Base-by-base conservation (phyloP, 768 basidiomycete species). In the Leccinum imitatum region DNA sequence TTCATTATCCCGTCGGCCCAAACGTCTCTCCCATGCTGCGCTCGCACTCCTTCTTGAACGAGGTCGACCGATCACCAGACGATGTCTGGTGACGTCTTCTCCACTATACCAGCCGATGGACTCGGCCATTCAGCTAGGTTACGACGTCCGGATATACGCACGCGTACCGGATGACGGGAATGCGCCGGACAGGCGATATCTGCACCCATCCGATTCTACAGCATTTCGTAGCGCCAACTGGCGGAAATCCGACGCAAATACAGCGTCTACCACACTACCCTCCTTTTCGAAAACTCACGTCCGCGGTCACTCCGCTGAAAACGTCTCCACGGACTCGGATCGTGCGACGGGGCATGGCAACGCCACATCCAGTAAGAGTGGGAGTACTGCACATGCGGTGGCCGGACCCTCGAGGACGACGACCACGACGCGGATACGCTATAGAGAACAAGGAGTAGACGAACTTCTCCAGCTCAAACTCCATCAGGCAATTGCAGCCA, bases 381-480 rank as follows among this genome's bases (percentile, higher is more conserved):
- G 67, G 25, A 59, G 57, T 19, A 48, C 65, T 4, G 33, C 61
- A 25, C 59, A 17, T 31, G 65, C 33, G 48, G 60, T 53, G 47
- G 58, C 68, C 19, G 70, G 57, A 2, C 59, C 60, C 33, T 59
- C 65, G 39, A 56, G 70, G 44, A 27, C 47, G 57, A 58, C 57
- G 39, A 65, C 69, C 14, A 64, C 72, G 11, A 67, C 69, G 31
- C 82, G 84, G 37, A 73, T 86, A 57, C 83, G 86, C 37, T 93
- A 87, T 69, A 84, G 91, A 58, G 93, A 95, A 69, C 95, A 98
- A 74, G 94, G 93, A 11, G 95, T 98, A 3, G 95, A 98, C 71
- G 95, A 98, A 75, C 80, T 97, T 25, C 76, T 98, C 53, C 95
- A 97, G 73, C 80, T 98, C 59, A 97, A 98, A 71, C 79, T 98